Conservation (phyloP, 2,329 filamentous ascomycete species). For the Penicillium sp. region DNA sequence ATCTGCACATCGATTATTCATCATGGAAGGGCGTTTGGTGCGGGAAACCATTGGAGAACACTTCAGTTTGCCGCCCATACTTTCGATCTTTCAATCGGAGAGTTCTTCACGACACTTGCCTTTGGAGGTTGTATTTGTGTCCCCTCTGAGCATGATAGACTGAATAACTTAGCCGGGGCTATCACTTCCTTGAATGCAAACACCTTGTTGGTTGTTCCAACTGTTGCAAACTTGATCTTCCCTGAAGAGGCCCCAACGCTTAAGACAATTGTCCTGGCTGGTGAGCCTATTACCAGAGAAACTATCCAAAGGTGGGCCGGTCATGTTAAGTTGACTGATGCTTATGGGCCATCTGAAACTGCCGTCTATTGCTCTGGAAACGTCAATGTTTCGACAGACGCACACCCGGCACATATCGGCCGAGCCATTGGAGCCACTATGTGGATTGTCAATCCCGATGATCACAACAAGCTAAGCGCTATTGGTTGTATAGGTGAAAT, state of each 20-base stretch:
- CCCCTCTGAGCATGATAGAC: conserved; percentile 43
- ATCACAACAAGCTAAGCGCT: conserved; percentile 39
- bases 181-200: conserved; percentile 50
- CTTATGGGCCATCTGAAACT: conserved; percentile 36
- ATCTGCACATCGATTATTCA: conserved; percentile 33
- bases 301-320: conserved; percentile 67
- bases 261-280: conserved; percentile 42
- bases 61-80: conserved; percentile 27
- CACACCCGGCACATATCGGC: not conserved
- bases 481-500: conserved; percentile 38
- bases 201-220: conserved; percentile 44
- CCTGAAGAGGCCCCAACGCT: conserved; percentile 38
- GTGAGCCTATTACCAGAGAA: conserved; percentile 64
- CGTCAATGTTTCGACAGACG: not conserved
- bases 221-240: conserved; percentile 38
- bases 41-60: conserved; percentile 15
- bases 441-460: conserved; percentile 46
- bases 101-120: conserved; percentile 34
- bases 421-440: conserved; percentile 22
- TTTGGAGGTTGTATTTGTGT: conserved; percentile 48
- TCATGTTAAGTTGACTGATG: conserved; percentile 34
- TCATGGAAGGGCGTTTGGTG: not conserved
- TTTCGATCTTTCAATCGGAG: conserved; percentile 20
- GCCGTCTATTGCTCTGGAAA: conserved; percentile 1
- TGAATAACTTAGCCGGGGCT: conserved; percentile 45